phyloP scores from a whole-genome alignment of 2,329 filamentous ascomycete species.

The Claviceps spartinae region DNA sequence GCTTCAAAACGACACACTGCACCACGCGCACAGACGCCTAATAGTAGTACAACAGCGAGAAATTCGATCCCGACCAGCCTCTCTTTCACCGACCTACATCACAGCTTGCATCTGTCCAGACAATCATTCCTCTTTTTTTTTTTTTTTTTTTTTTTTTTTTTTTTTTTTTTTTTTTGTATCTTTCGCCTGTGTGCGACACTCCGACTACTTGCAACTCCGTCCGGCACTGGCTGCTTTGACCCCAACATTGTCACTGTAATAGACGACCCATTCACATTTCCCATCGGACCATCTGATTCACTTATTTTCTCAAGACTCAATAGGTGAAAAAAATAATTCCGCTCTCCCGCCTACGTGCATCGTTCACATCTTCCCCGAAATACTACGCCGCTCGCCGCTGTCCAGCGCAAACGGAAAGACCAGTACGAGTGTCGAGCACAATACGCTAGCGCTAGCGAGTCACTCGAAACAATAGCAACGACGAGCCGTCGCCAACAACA shows the following conservation, averaged over 20 bases:
- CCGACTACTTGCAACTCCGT: not conserved
- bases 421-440: not conserved
- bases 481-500: not conserved
- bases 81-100: no score
- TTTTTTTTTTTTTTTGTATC: not conserved
- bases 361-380: no score
- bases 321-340: no score
- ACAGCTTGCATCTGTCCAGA: no score
- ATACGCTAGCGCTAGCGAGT: not conserved
- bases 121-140: not conserved
- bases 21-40: not conserved
- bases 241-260: not conserved
- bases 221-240: not conserved
- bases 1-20: no score
- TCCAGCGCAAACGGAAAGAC: not conserved
- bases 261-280: not conserved
- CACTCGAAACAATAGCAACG: slow-evolving; percentile 2
- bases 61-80: not conserved
- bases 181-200: not conserved
- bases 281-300: not conserved
- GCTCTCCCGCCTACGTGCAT: no score
- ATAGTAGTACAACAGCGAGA: not conserved
- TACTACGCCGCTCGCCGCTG: not conserved
- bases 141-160: not conserved
- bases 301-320: not conserved